phyloP scores from a whole-genome alignment of 441 rosid genomes.

The Adansonia gregorii region DNA sequence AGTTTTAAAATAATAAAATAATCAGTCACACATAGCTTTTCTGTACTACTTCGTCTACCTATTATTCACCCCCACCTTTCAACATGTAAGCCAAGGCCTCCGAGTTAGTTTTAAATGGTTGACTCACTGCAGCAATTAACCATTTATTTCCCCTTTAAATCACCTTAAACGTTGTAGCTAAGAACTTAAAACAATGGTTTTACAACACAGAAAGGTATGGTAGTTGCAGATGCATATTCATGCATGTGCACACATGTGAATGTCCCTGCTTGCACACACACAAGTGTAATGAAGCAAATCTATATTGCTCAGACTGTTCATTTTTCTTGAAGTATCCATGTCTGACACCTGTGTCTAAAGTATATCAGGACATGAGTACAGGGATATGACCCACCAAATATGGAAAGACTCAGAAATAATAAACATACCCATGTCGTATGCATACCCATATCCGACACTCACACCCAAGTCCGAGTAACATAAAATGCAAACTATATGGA shows the following conservation, averaged over 20 bases:
- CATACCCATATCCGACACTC: too few species aligned
- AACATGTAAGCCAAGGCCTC: not conserved
- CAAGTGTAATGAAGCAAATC: not conserved
- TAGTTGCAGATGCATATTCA: not conserved
- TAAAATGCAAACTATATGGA: not conserved
- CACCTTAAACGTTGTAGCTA: not conserved
- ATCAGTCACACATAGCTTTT: not conserved
- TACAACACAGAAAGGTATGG: not conserved
- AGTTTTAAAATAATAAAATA: not conserved
- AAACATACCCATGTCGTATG: too few species aligned
- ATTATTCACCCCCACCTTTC: not conserved
- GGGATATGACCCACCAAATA: too few species aligned
- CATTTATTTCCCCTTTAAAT: not conserved
- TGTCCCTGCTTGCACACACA: not conserved
- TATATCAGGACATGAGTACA: too few species aligned
- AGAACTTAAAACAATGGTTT: not conserved
- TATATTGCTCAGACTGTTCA: too few species aligned
- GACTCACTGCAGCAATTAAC: not conserved
- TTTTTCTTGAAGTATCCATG: too few species aligned
- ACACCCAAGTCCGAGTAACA: too few species aligned
- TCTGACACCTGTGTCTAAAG: too few species aligned
- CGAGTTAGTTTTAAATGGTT: not conserved
- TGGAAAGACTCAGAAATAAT: too few species aligned
- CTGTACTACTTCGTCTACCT: not conserved
- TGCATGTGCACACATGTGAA: slow-evolving; percentile 1